phyloP scores from a whole-genome alignment of 495 filamentous ascomycete genomes.

The Talaromyces thailandensis region DNA sequence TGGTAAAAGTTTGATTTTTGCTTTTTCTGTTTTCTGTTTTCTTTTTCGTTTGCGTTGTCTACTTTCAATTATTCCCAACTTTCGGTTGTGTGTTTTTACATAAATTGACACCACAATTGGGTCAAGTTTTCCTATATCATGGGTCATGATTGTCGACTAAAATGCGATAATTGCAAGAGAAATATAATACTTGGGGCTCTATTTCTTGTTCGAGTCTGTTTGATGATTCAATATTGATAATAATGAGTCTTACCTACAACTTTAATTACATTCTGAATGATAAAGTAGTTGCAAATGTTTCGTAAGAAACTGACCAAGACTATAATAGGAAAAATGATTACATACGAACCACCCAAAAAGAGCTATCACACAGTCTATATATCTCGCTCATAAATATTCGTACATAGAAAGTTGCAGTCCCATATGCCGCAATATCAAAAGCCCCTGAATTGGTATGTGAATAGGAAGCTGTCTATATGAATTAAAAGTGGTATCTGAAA shows the following conservation, averaged over 20 bases:
- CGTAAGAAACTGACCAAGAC: no score
- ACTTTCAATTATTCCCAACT: not conserved
- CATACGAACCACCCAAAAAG: not conserved
- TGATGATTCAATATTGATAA: not conserved
- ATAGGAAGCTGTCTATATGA: not conserved
- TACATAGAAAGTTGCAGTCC: not conserved
- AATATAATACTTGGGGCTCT: not conserved
- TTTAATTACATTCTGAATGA: not conserved
- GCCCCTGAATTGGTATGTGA: not conserved
- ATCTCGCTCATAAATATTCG: not conserved
- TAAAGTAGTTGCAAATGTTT: not conserved
- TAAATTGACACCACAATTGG: not conserved
- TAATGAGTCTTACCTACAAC: not conserved
- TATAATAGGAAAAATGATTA: not conserved
- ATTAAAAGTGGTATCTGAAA: not conserved
- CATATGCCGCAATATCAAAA: not conserved
- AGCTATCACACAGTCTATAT: not conserved
- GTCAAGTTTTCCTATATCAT: not conserved
- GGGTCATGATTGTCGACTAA: not conserved
- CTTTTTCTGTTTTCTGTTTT: not conserved
- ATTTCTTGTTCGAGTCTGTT: not conserved
- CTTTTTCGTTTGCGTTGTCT: not conserved
- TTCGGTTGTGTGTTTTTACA: not conserved
- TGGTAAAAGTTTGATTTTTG: conserved; percentile 53
- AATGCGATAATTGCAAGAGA: not conserved